Percentiles rank a stretch among this genome's conserved stretches.
Conservation (phyloP, 2,329 filamentous ascomycete genomes). For the Diaporthe velutina region DNA sequence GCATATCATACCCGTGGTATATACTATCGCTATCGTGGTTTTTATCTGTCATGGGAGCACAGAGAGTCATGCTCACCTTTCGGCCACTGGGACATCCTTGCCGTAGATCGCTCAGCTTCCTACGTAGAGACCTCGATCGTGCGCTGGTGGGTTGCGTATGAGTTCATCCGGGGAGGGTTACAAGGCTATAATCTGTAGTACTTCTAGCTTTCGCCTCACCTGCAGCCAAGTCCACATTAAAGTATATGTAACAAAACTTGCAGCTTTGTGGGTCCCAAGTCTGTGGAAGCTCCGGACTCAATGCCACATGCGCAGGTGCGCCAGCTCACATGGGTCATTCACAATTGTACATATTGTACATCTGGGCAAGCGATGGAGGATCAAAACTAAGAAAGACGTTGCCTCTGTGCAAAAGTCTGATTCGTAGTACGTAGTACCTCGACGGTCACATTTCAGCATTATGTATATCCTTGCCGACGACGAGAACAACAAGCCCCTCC, state of each 20-base stretch:
- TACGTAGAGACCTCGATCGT: neutral
- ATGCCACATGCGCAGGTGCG: neutral
- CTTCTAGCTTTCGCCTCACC: constrained; percentile 18
- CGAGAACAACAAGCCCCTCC: too few species aligned
- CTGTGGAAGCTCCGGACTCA: neutral
- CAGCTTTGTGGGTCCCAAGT: neutral
- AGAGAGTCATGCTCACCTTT: constrained; percentile 15
- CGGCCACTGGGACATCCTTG: constrained; percentile 19
- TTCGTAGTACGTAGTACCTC: neutral
- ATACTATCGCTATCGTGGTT: neutral
- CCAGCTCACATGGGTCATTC: neutral
- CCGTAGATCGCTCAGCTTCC: neutral
- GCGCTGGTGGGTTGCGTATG: neutral
- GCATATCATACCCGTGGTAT: neutral
- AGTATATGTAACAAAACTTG: neutral
- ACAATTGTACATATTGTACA: neutral
- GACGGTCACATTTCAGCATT: neutral
- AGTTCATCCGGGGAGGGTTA: neutral
- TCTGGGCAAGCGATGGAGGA: neutral
- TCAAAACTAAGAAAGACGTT: constrained; percentile 1
- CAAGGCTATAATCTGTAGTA: neutral
- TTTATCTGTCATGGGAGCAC: constrained; percentile 16
- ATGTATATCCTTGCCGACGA: neutral
- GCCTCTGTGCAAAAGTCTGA: too few species aligned
- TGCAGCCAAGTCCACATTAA: neutral